These are phyloP conservation scores for Uromyces viciae-fabae DNA, from an alignment of 1,284 basidiomycete genomes.

Conservation along the genomic window DNA sequence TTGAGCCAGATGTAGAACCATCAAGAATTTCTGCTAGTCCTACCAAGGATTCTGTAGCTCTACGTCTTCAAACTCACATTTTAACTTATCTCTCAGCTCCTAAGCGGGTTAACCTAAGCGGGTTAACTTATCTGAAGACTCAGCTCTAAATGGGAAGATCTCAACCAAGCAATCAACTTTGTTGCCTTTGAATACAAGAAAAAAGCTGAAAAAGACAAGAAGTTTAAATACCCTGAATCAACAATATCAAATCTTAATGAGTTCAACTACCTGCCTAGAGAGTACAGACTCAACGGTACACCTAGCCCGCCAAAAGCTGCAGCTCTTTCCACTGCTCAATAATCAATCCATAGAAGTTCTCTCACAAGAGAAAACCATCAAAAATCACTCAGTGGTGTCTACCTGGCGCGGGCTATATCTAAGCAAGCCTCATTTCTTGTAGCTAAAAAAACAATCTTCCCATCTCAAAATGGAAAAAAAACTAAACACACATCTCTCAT, in stretches of 20 bases:
- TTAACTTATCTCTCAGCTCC: background rate
- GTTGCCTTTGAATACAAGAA: conserved; percentile 3
- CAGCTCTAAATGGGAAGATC: background rate
- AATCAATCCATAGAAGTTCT: background rate
- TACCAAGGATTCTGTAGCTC: background rate
- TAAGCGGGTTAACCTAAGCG: background rate
- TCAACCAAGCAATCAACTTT: background rate
- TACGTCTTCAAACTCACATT: background rate
- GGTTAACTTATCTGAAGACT: background rate
- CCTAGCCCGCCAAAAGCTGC: background rate
- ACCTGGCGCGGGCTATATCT: background rate
- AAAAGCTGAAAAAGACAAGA: background rate
- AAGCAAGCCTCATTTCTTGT: conserved; percentile 17
- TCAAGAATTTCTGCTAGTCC: background rate
- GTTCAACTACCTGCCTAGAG: background rate
- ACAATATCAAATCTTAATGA: background rate
- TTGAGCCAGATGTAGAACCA: background rate
- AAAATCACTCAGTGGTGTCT: background rate
- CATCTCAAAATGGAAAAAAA: background rate
- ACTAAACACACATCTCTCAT: conserved; percentile 19
- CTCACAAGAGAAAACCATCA: background rate
- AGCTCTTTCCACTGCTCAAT: background rate
- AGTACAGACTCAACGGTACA: background rate
- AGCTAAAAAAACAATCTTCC: background rate
- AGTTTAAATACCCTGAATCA: background rate